Evolutionary conservation across 2,329 filamentous ascomycete species (phyloP), one percentile per base, ranked within the genome.

Genomic region (Sclerotinia spermophila): DNA sequence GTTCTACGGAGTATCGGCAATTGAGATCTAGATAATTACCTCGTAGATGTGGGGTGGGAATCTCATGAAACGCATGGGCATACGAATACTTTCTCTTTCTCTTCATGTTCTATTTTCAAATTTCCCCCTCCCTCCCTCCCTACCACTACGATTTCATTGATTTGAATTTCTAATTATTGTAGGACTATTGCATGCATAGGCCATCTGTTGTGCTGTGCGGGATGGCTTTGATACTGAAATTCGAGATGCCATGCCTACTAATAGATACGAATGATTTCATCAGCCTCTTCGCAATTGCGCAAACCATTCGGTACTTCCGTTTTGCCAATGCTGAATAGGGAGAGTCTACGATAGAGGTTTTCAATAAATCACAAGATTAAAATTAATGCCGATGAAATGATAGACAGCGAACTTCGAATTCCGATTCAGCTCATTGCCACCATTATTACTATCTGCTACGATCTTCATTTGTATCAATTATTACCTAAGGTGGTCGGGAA

Each of bases 181-280:
- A 51, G 38, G 27, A 60, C 55, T 51, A 68, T 61, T 62, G 67
- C 66, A 73, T 74, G 74, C 73, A 76, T 74, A 69, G 71, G 51
- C 71, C 76, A 53, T 56, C 56, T 64, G 59, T 71, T 71, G 74
- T 74, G 65, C 75, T 73, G 74, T 75, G 74, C 74, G 69, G 64
- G 68, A 69, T 59, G 72, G 60, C 59, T 64, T 56, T 69, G 68
- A 55, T 56, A 13, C 38, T 17, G 24, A 30, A 27, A 51, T 24
- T 59, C 48, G 48, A 53, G n/a, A 27, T 13, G 30, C 44, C 59
- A n/a, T n/a, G n/a, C n/a, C n/a, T n/a, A n/a, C n/a, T 30, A n/a
- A 56, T 17, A 44, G 45, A 55, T 33, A 30, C 58, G 33, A 45
- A 48, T 45, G 62, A 67, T 53, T 60, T 60, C 33, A 38, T 74